Percentiles rank a stretch among this genome's conserved stretches.
These are phyloP conservation scores for Sphagnum magellanicum DNA, from an alignment of 228 moss, liverwort and hornwort species.

Conservation along the genomic window DNA sequence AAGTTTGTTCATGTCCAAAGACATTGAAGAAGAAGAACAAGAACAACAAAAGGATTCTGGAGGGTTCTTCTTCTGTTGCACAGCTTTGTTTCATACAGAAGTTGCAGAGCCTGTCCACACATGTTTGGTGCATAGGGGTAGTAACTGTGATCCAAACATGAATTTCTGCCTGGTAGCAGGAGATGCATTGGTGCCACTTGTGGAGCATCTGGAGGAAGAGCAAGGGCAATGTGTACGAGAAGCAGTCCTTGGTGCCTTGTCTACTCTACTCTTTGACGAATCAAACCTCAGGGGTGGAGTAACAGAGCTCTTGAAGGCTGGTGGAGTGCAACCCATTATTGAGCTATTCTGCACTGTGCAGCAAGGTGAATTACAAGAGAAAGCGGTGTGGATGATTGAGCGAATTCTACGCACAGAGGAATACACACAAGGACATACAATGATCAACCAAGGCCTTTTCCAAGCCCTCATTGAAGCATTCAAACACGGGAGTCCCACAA, in stretches of 20 bases:
- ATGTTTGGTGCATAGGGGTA: slow-evolving; percentile 24
- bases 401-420: slow-evolving; percentile 32
- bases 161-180: slow-evolving; percentile 41
- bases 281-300: slow-evolving; percentile 14
- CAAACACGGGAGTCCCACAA: slow-evolving; percentile 21
- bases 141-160: slow-evolving; percentile 23
- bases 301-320: slow-evolving; percentile 29
- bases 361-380: slow-evolving; percentile 35
- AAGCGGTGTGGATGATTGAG: slow-evolving; percentile 42
- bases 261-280: slow-evolving; percentile 35
- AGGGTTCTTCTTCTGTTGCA: not conserved
- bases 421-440: slow-evolving; percentile 30
- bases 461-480: slow-evolving; percentile 43
- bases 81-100: not conserved
- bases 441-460: slow-evolving; percentile 36
- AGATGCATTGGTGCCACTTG: slow-evolving; percentile 19
- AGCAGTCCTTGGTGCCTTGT: slow-evolving; percentile 31
- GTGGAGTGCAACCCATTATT: slow-evolving; percentile 44
- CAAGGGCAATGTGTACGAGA: slow-evolving; percentile 30
- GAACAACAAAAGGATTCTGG: not conserved
- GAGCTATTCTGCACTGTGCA: slow-evolving; percentile 39
- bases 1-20: slow-evolving; percentile 23
- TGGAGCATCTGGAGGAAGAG: slow-evolving; percentile 44
- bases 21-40: not conserved
- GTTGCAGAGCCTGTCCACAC: not conserved